These are phyloP conservation scores for Neospermospora avenae DNA, from an alignment of 2,329 filamentous ascomycete species.

Conservation along the genomic window DNA sequence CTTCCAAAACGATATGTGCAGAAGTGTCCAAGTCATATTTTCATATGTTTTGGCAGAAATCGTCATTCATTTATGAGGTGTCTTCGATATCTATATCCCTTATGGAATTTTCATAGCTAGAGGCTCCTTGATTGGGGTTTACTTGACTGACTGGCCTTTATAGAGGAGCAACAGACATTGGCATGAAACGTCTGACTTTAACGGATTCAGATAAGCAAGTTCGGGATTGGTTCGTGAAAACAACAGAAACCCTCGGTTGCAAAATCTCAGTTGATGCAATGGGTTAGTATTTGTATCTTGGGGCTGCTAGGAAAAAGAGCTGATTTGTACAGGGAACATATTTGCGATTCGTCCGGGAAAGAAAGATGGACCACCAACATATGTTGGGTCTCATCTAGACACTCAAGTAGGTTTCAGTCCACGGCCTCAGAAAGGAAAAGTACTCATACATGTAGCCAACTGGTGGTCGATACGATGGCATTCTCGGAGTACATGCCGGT, in stretches of 20 bases:
- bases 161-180: constrained; percentile 59
- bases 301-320: neutral
- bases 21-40: too few species aligned
- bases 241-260: constrained; percentile 62
- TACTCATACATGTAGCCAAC: constrained; percentile 42
- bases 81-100: too few species aligned
- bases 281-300: constrained; percentile 42
- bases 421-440: constrained; percentile 34
- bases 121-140: neutral
- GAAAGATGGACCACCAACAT: constrained; percentile 58
- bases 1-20: too few species aligned
- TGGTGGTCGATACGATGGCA: constrained; percentile 72
- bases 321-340: constrained; percentile 50
- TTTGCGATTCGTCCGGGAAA: constrained; percentile 69
- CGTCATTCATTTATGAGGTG: too few species aligned
- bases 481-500: constrained; percentile 69
- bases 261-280: constrained; percentile 67
- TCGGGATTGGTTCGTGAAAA: constrained; percentile 72
- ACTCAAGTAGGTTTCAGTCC: constrained; percentile 44
- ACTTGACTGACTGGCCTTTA: neutral
- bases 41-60: too few species aligned
- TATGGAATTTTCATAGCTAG: neutral
- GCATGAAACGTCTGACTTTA: constrained; percentile 72
- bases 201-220: constrained; percentile 68
- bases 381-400: constrained; percentile 67